phyloP scores from a whole-genome alignment of 78 protist genomes.

The Dictyostelium firmibasis region DNA sequence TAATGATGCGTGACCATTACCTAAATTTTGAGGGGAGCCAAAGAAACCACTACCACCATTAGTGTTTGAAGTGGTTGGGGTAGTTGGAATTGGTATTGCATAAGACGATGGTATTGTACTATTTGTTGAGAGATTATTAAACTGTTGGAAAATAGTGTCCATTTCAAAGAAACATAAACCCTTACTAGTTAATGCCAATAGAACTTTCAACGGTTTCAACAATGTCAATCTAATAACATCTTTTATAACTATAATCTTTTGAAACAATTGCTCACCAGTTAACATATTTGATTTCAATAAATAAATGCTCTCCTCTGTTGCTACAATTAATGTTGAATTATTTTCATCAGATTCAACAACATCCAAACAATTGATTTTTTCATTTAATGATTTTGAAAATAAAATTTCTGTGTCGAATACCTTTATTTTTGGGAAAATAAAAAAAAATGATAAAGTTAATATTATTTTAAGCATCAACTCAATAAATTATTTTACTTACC shows the following conservation, averaged over 20 bases:
- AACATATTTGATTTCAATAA: slow-evolving; percentile 30
- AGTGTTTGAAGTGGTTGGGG: neutral
- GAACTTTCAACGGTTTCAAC: neutral
- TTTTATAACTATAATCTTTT: slow-evolving; percentile 17
- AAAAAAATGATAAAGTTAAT: neutral
- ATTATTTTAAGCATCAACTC: neutral
- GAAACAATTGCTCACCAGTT: neutral
- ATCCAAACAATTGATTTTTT: slow-evolving; percentile 57
- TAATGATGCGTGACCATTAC: neutral
- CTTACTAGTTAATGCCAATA: slow-evolving; percentile 20
- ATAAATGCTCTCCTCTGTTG: slow-evolving; percentile 40
- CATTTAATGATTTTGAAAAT: slow-evolving; percentile 53
- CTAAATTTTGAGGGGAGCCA: neutral
- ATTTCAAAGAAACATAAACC: slow-evolving; percentile 28
- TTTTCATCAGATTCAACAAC: slow-evolving; percentile 53
- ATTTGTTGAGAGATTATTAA: neutral
- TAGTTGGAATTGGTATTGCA: neutral
- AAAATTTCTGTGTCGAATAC: slow-evolving; percentile 69
- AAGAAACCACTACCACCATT: neutral
- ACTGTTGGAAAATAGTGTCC: neutral
- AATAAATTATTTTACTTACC: neutral
- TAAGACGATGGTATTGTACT: neutral
- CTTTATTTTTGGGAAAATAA: neutral
- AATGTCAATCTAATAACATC: slow-evolving; percentile 25
- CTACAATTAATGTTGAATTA: slow-evolving; percentile 41